A percentile compares a stretch with the other conserved stretches of the same genome.
phyloP scores from a whole-genome alignment of 1,284 basidiomycete species.

The Trametes versicolor region DNA sequence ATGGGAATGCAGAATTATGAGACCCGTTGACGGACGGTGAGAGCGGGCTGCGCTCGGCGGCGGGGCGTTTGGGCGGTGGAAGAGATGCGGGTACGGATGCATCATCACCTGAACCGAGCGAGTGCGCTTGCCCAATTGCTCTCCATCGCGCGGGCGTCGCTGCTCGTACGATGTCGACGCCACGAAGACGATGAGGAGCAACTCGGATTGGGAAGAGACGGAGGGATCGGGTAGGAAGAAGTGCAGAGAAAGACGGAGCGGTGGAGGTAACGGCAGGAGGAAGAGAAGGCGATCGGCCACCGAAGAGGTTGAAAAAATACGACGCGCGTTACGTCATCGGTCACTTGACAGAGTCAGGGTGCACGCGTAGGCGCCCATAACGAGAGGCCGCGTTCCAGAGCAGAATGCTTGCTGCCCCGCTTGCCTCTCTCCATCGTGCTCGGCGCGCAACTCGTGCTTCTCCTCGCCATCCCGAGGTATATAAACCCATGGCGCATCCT shows the following conservation, averaged over 20 bases:
- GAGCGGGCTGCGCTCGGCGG: slow-evolving; percentile 5
- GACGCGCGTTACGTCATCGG: slow-evolving; percentile 27
- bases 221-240: neutral
- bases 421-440: neutral
- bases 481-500: slow-evolving; percentile 16
- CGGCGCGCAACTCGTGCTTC: neutral
- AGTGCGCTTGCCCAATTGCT: neutral
- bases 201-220: neutral
- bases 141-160: neutral
- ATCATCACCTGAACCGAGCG: slow-evolving; percentile 18
- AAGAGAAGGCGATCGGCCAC: slow-evolving; percentile 10
- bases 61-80: slow-evolving; percentile 6
- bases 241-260: neutral
- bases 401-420: slow-evolving; percentile 1
- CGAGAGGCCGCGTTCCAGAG: slow-evolving; percentile 6
- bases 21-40: slow-evolving; percentile 14
- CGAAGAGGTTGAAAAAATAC: neutral
- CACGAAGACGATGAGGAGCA: neutral
- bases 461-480: neutral
- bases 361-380: slow-evolving; percentile 11
- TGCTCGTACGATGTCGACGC: neutral
- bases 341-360: slow-evolving; percentile 19
- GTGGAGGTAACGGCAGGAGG: neutral
- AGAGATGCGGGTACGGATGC: neutral
- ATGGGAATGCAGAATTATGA: slow-evolving; percentile 7